These are phyloP conservation scores for Cercospora sesami DNA, from an alignment of 2,329 filamentous ascomycete genomes.

Conservation along the genomic window DNA sequence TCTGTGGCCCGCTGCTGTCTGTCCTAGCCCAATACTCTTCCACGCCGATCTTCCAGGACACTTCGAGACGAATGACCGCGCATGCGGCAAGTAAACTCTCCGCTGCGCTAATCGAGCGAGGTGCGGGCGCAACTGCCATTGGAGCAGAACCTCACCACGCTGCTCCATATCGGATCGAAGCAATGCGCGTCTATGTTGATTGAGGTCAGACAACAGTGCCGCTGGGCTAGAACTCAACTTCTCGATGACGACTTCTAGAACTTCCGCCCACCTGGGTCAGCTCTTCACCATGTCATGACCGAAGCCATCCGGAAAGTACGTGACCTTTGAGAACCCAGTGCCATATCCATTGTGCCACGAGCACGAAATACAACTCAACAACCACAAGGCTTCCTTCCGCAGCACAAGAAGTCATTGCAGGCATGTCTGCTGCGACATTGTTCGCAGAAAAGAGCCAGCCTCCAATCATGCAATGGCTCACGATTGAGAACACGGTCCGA, in stretches of 20 bases:
- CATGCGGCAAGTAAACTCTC: not conserved
- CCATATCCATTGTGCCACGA: too few species aligned
- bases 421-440: not conserved
- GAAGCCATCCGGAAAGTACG: too few species aligned
- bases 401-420: not conserved
- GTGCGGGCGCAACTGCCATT: not conserved
- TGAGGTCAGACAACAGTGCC: not conserved
- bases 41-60: not conserved
- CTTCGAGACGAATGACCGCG: not conserved
- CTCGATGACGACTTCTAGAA: too few species aligned
- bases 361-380: too few species aligned
- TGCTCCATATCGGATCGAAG: not conserved
- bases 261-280: too few species aligned
- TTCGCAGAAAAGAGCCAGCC: too few species aligned
- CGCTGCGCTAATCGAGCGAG: not conserved
- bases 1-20: not conserved
- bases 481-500: not conserved
- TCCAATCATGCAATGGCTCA: not conserved
- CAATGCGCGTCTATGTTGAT: not conserved
- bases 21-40: not conserved
- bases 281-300: too few species aligned
- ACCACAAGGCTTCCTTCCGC: too few species aligned
- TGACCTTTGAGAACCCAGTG: too few species aligned
- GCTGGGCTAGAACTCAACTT: not conserved
- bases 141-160: not conserved